Conservation (phyloP, 2,329 filamentous ascomycete species). For the Aspergillus felis region DNA sequence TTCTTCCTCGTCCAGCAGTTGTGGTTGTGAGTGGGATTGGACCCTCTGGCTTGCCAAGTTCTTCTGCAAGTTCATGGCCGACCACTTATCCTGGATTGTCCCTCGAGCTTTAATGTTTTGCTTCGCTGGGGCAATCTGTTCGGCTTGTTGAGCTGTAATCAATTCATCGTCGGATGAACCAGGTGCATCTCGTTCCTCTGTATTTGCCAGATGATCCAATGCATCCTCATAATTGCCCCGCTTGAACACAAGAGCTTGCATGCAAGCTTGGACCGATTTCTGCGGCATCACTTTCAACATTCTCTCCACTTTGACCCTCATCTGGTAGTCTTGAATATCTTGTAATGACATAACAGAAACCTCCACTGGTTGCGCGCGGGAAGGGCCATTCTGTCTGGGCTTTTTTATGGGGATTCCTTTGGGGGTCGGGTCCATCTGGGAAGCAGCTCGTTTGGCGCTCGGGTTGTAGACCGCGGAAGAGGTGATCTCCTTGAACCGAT, state of each 20-base stretch:
- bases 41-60: slow-evolving; percentile 21
- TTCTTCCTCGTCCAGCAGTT: slow-evolving; percentile 19
- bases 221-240: slow-evolving; percentile 56
- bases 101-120: slow-evolving; percentile 53
- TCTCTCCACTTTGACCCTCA: slow-evolving; percentile 50
- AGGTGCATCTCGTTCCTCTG: slow-evolving; percentile 29
- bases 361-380: slow-evolving; percentile 45
- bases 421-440: slow-evolving; percentile 42
- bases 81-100: slow-evolving; percentile 59
- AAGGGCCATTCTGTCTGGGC: slow-evolving; percentile 39
- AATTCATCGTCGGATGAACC: slow-evolving; percentile 42
- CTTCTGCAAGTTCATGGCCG: slow-evolving; percentile 41
- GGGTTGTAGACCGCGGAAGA: slow-evolving; percentile 41
- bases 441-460: slow-evolving; percentile 37
- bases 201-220: slow-evolving; percentile 43
- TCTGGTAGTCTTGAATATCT: slow-evolving; percentile 49
- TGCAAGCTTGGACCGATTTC: slow-evolving; percentile 45
- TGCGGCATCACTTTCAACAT: slow-evolving; percentile 49
- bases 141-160: slow-evolving; percentile 17
- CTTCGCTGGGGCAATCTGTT: slow-evolving; percentile 37
- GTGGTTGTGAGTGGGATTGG: slow-evolving; percentile 5
- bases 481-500: slow-evolving; percentile 44
- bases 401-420: slow-evolving; percentile 38
- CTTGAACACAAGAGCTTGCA: slow-evolving; percentile 48
- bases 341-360: slow-evolving; percentile 43